Evolutionary conservation across 176 grass and related monocot genomes (phyloP), one percentile per base, ranked within the genome.

Genomic region (Zoysia pacifica): DNA sequence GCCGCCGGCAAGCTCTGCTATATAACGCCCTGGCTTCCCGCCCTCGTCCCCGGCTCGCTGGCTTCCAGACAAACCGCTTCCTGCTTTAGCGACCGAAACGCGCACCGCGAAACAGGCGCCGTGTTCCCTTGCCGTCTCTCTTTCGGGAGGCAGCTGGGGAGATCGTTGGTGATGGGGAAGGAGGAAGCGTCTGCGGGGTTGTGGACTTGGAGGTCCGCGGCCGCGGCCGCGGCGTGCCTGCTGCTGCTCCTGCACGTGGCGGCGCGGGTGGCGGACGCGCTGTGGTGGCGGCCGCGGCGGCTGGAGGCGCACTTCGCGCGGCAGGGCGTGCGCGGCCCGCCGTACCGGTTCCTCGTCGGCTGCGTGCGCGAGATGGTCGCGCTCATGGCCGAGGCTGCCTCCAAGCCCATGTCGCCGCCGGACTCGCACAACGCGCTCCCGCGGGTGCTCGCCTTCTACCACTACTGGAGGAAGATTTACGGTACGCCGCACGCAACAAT

Each of bases 391-490:
- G 86, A 87, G 44, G 91, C 91, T 48, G 85, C 91, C 7, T 71
- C 91, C 4, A 86, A 65, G 65, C 89, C 89, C 67, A 93, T 93
- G 91, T 65, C 83, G 9, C 94, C 91, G 14, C 48, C 81, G 11
- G 87, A 75, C 43, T 83, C 91, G 4, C 91, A 97, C 76, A 61
- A 93, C 78, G 86, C 88, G 66, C 87, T 97, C 5, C 94, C 91
- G 1, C 19, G 94, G 82, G 94, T 97, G 52, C 94, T 97, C 58
- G 78, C 89, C 5, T 97, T 97, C 86, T 97, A 97, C 81, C 89
- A 89, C 83, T 82, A 93, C 79, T 97, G 94, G 94, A 86, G 83
- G 58, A 93, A 88, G 70, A 97, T 90, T 50, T 97, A 97, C 72
- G 94, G 94, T 97, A 84, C 6, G 46, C 52, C 15, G 7, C 14